These are phyloP conservation scores for Tolypocladium tundrense DNA, from an alignment of 2,329 filamentous ascomycete species.

Conservation along the genomic window DNA sequence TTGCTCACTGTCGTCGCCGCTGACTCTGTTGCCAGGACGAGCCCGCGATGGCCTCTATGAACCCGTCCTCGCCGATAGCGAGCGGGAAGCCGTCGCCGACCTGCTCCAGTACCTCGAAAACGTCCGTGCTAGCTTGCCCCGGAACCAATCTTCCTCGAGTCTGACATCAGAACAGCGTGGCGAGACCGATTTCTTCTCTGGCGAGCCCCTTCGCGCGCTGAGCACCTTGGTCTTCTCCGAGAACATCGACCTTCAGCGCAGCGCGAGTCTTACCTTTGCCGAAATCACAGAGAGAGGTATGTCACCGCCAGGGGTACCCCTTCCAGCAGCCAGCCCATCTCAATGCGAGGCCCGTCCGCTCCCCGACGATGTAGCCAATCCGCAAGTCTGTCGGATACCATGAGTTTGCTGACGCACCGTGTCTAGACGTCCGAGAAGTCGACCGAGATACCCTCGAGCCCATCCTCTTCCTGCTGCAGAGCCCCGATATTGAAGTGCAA, in stretches of 20 bases:
- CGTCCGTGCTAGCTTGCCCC: conserved; percentile 40
- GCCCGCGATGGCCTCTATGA: conserved; percentile 76
- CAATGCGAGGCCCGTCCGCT: not conserved
- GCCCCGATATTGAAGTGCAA: conserved; percentile 93
- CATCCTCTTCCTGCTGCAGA: conserved; percentile 90
- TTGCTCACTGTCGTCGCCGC: conserved; percentile 5
- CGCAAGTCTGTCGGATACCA: not conserved
- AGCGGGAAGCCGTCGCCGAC: conserved; percentile 93
- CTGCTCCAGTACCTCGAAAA: conserved; percentile 94
- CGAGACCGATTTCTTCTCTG: conserved; percentile 97
- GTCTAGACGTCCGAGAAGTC: conserved; percentile 85
- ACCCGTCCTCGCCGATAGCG: conserved; percentile 84
- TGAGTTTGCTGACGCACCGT: conserved; percentile 1
- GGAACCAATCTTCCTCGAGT: not conserved
- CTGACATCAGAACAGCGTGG: conserved; percentile 54
- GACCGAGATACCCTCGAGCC: conserved; percentile 91
- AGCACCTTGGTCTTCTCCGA: conserved; percentile 97
- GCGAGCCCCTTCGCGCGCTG: conserved; percentile 84
- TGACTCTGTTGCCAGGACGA: conserved; percentile 44
- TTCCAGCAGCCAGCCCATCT: not conserved
- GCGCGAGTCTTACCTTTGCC: conserved; percentile 94
- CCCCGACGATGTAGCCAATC: not conserved
- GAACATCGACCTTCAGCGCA: conserved; percentile 95
- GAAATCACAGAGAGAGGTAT: conserved; percentile 97
- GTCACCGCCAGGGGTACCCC: conserved; percentile 11